Base-by-base conservation (phyloP, 169 alveolate genomes). In the Plasmodium gaboni region DNA sequence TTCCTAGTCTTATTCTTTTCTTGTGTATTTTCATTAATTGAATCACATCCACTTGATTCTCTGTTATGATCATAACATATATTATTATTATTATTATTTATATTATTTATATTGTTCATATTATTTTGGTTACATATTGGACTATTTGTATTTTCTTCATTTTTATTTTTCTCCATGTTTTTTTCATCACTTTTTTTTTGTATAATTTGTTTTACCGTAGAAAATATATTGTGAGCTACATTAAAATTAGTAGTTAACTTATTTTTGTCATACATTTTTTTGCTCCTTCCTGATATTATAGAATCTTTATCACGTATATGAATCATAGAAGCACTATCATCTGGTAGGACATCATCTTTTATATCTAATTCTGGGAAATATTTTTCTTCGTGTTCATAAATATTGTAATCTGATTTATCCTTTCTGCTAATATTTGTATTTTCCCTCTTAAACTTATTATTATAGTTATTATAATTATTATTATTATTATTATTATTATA, bases 291-390 rank as follows among this genome's bases (percentile, higher is more conserved):
- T 12, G 89, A 64, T 8, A 44, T n/a, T 0, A 10, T 15, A 42
- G 89, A 64, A 55, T 50, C 76, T 68, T 76, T 63, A 7, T 76
- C 78, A 64, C 17, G 53, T 48, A 48, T 44, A 59, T 76, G 72
- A 24, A 76, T 76, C 89, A 76, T 76, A 12, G 89, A 76, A n/a
- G 89, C 89, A 42, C 89, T 76, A 32, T 76, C 89, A 17, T 76
- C 89, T 24, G 89, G 89, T 38, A 76, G 46, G 1, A 76, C 60
- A 63, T 76, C 89, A 65, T 76, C 89, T 57, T 76, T 76, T 26
- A 50, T 59, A n/a, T 76, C 89, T 19, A 64, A 76, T 10, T 76
- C 76, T 5, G 3, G 9, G 9, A 32, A 32, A 22, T 32, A 13
- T 28, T 59, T n/a, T 38, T 55, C 48, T 15, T 53, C 24, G 1